A percentile compares a stretch with the other conserved stretches of the same genome.
These are phyloP conservation scores for Lachnellula occidentalis DNA, from an alignment of 2,329 filamentous ascomycete species.

Conservation along the genomic window DNA sequence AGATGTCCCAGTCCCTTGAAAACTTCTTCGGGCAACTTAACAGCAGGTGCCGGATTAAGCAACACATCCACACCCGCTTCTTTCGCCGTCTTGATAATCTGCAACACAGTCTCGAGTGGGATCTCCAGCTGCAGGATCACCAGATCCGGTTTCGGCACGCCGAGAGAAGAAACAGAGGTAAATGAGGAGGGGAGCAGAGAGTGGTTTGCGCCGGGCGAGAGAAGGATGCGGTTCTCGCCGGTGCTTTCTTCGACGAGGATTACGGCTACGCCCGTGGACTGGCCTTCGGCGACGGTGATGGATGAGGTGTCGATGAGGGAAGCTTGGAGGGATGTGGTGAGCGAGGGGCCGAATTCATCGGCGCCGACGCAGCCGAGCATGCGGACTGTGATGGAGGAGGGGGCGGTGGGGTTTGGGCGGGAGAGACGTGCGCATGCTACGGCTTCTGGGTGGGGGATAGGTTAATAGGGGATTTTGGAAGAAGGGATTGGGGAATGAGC, in stretches of 20 bases:
- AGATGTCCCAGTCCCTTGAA: conserved; percentile 69
- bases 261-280: conserved; percentile 64
- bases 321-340: conserved; percentile 51
- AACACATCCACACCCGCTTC: conserved; percentile 55
- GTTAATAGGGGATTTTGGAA: background rate
- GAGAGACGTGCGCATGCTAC: conserved; percentile 83
- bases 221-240: conserved; percentile 71
- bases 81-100: conserved; percentile 49
- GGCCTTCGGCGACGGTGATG: conserved; percentile 41
- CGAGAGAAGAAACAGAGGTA: conserved; percentile 29
- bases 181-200: conserved; percentile 39
- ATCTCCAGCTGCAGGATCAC: conserved; percentile 78
- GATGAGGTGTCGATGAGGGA: conserved; percentile 58
- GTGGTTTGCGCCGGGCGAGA: conserved; percentile 66
- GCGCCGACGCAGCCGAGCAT: conserved; percentile 72
- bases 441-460: conserved; percentile 38
- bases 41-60: conserved; percentile 80
- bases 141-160: conserved; percentile 49
- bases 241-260: conserved; percentile 70
- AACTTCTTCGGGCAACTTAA: conserved; percentile 58
- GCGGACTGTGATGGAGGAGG: conserved; percentile 42
- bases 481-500: background rate
- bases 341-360: conserved; percentile 57
- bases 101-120: conserved; percentile 58
- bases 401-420: conserved; percentile 39